Base-by-base conservation (phyloP, 495 filamentous ascomycete genomes). In the Tetracladium setigerum region DNA sequence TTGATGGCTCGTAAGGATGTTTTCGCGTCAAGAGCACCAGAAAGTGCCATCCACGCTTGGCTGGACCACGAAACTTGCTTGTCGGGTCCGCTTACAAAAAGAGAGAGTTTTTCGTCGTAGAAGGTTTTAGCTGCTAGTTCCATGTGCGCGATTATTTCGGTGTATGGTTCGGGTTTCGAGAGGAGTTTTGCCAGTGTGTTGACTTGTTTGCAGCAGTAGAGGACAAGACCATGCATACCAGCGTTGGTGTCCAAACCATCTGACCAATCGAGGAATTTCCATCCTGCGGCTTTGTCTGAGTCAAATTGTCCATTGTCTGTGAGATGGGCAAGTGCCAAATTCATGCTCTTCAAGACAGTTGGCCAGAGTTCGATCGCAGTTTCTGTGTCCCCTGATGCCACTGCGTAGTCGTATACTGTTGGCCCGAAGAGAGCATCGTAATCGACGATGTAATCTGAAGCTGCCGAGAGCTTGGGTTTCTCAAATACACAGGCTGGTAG, bases 251-350 rank as follows among this genome's bases (percentile, higher is more conserved):
- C 56, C 2, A 62, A 56, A 1, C 33, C 45, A 1, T 54, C 39
- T 9, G 55, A 46, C 59, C 50, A 62, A 27, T 62, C 59, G 1
- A 62, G 47, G 33, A 62, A 62, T 15, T 59, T 58, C 59, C 56
- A 62, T 9, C 44, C 41, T n/a, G 17, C 19, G 22, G 41, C 22
- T 30, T 35, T 19, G 18, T 39, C 38, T 9, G 50, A 45, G 14
- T 30, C 30, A 32, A 57, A 60, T 36, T 22, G 35, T 39, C 55
- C 49, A 10, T 45, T 47, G 6, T 37, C 24, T 31, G 50, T 49
- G 9, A 61, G 37, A 18, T 54, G 50, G 4, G 44, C 22, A 13
- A 49, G 16, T 35, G 50, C 36, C 7, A 38, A 48, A 30, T 35
- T 46, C 41, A 58, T 54, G 14, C 53, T 56, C 17, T 39, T 45